These are phyloP conservation scores for Cryptosporidium parvum DNA, from an alignment of 169 alveolate genomes.

Conservation along the genomic window DNA sequence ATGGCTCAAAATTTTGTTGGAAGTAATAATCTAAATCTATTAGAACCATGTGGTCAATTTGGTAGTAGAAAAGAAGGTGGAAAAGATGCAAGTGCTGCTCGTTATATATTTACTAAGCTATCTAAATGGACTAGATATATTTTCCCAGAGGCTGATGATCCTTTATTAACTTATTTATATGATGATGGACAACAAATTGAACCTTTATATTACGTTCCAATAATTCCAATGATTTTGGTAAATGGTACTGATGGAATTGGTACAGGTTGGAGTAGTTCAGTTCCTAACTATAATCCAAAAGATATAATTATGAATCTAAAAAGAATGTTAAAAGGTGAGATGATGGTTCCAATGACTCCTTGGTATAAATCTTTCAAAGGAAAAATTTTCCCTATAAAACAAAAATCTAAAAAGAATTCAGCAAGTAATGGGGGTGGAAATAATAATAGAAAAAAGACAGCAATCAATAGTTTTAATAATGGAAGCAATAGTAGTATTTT, in stretches of 20 bases:
- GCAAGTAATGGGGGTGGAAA: too few species aligned
- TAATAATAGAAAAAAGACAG: background rate
- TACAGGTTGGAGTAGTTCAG: constrained; percentile 94
- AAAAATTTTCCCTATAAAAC: constrained; percentile 84
- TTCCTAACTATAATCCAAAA: constrained; percentile 97
- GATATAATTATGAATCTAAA: constrained; percentile 94
- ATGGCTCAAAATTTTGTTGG: constrained; percentile 99
- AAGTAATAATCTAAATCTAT: constrained; percentile 89
- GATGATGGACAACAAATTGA: constrained; percentile 99
- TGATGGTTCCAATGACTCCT: constrained; percentile 93
- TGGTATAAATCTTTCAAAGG: constrained; percentile 98
- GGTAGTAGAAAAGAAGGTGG: constrained; percentile 99
- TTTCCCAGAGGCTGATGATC: constrained; percentile 94
- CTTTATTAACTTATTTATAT: constrained; percentile 89
- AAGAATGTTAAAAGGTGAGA: constrained; percentile 89
- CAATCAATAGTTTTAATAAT: background rate
- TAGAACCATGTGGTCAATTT: constrained; percentile 98
- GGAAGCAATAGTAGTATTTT: background rate
- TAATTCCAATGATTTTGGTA: constrained; percentile 96
- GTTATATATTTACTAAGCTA: constrained; percentile 94
- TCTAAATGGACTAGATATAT: constrained; percentile 89
- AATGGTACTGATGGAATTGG: constrained; percentile 99
- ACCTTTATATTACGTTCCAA: constrained; percentile 98
- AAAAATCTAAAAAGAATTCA: background rate
- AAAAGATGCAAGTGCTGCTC: constrained; percentile 95